Percentiles rank a stretch among this genome's conserved stretches.
Evolutionary conservation across 306 rosid species (phyloP).

Genomic region (Malus domestica): DNA sequence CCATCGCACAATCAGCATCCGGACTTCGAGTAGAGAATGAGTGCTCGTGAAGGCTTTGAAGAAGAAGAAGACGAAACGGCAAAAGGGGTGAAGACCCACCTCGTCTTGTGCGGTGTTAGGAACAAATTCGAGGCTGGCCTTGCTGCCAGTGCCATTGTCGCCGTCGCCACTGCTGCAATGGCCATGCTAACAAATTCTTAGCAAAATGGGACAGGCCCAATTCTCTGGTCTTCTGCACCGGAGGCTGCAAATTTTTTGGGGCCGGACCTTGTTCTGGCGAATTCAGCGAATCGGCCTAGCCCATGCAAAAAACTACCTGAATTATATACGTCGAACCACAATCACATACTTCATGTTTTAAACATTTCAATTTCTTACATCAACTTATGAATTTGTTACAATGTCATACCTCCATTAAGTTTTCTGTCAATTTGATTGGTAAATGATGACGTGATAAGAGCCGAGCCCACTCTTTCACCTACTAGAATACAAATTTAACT

Average conservation of each 20-base stretch:
- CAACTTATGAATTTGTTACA: no score
- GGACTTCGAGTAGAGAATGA: constrained; percentile 83
- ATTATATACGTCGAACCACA: no score
- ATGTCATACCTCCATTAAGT: no score
- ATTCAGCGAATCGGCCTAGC: neutral
- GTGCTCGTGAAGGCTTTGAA: constrained; percentile 40
- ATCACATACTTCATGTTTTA: no score
- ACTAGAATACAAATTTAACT: no score
- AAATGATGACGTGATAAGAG: no score
- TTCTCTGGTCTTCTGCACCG: neutral
- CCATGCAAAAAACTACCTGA: neutral
- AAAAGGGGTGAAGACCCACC: constrained; percentile 27
- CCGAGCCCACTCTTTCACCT: no score
- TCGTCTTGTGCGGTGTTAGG: constrained; percentile 22
- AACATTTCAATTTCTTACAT: no score
- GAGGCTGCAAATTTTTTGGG: neutral
- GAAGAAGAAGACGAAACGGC: constrained; percentile 34
- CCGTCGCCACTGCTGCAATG: neutral
- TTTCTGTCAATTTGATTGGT: no score
- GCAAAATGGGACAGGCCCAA: constrained; percentile 1
- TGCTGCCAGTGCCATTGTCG: constrained; percentile 40
- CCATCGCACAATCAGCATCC: constrained; percentile 98
- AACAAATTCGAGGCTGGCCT: constrained; percentile 33
- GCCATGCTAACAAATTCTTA: neutral
- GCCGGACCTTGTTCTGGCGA: neutral